Evolutionary conservation across 306 rosid species (phyloP), one percentile per base, ranked within the genome.

Genomic region (Clitoria ternatea): DNA sequence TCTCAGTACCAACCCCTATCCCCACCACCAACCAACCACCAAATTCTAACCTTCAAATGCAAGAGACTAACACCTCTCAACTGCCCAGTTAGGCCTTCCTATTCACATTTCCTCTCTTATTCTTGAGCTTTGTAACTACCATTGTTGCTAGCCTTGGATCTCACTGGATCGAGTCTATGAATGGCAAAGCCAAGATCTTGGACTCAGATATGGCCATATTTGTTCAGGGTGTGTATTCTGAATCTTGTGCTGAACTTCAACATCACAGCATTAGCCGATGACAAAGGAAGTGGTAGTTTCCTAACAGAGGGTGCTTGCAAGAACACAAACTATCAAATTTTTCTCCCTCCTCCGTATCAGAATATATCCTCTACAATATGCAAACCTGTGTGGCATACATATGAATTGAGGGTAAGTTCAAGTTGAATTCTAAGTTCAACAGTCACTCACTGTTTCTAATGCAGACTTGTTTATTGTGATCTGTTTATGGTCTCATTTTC

Each of bases 371-470:
- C 80, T 64, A 68, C 82, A 48, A 63, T 80, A 35, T 94, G 99
- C 76, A 91, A 61, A 76, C 96, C 97, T 48, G 79, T 94, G 11
- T 94, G 99, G 99, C 82, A 89, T 73, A 87, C 92, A 52, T 94
- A 81, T 75, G 92, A 89, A 39, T 68, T 94, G 79, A 85, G 96
- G 90, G 96, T 91, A 82, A 72, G 92, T 81, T 73, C 68, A 7
- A 40, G 48, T 49, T 69, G 43, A 44, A 42, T 42, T 19, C 8
- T 2, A 73, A 47, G n/a, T n/a, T n/a, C n/a, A n/a, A n/a, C n/a
- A n/a, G n/a, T n/a, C n/a, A n/a, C n/a, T n/a, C n/a, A n/a, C n/a
- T n/a, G n/a, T n/a, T 40, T 74, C 23, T 55, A 18, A 49, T 47
- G 44, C 11, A 26, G 33, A 54, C 61, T 33, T 44, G 49, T 57